Evolutionary conservation across 768 basidiomycete genomes (phyloP).

Genomic region (Gloeopeniophorella convolvens): DNA sequence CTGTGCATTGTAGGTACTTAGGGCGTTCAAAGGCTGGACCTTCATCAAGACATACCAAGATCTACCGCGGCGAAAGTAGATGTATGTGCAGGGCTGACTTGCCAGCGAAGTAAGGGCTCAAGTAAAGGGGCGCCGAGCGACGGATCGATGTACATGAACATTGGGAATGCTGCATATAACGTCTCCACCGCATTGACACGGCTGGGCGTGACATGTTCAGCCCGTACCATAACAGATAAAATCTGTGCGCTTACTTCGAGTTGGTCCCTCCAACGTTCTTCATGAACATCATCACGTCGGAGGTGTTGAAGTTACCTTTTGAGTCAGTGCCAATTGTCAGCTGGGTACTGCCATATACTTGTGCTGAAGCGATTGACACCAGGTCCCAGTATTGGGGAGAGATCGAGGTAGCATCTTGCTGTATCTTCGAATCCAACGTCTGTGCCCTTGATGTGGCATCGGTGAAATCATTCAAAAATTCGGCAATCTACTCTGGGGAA

Average conservation of each 20-base stretch:
- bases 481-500: neutral
- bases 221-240: neutral
- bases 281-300: neutral
- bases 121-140: neutral
- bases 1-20: too few species aligned
- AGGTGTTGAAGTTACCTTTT: neutral
- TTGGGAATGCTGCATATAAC: neutral
- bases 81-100: too few species aligned
- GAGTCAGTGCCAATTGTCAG: too few species aligned
- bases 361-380: too few species aligned
- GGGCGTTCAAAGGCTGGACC: too few species aligned
- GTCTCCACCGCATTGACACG: neutral
- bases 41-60: too few species aligned
- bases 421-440: too few species aligned
- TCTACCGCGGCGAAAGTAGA: too few species aligned
- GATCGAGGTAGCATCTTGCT: too few species aligned
- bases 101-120: neutral
- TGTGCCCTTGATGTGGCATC: neutral
- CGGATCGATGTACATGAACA: neutral
- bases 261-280: neutral
- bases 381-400: too few species aligned
- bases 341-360: too few species aligned
- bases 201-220: too few species aligned
- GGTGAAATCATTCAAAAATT: neutral
- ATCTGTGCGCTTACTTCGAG: neutral